Conservation (phyloP, 441 rosid genomes). For the Syzygium malaccense region DNA sequence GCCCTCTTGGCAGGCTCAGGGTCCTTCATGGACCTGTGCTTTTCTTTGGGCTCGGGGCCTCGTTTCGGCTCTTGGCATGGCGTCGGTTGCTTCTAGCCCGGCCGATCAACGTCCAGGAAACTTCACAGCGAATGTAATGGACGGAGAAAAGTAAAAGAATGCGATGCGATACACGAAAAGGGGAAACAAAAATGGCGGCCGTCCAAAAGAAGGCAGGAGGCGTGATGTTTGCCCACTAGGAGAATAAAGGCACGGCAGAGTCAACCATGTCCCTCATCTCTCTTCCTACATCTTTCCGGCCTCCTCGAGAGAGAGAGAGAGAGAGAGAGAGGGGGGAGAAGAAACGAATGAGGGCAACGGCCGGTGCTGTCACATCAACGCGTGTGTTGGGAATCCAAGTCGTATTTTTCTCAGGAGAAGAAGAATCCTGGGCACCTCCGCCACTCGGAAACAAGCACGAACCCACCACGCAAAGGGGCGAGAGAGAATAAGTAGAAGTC, state of each 20-base stretch:
- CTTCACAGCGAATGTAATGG: background rate
- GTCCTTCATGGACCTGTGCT: background rate
- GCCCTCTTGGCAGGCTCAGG: background rate
- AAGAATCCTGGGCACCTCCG: background rate
- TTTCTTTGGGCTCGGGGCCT: background rate
- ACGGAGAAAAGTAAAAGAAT: background rate
- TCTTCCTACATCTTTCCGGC: background rate
- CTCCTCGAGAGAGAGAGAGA: background rate
- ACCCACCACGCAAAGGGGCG: background rate
- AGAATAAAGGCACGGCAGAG: background rate
- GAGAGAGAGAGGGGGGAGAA: rapidly evolving
- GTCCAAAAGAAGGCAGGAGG: background rate
- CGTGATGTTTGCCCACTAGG: background rate
- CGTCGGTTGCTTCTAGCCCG: background rate
- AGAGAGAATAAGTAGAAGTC: background rate
- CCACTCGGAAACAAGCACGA: background rate
- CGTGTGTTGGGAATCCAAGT: background rate
- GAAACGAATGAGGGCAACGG: background rate
- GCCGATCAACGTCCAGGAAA: background rate
- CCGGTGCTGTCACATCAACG: background rate
- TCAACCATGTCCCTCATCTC: background rate
- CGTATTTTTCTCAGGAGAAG: background rate
- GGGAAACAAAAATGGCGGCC: background rate
- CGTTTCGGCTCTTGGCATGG: background rate
- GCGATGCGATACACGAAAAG: background rate